These are phyloP conservation scores for Oryza brachyantha DNA, from an alignment of 176 grass and related monocot genomes.

Conservation along the genomic window DNA sequence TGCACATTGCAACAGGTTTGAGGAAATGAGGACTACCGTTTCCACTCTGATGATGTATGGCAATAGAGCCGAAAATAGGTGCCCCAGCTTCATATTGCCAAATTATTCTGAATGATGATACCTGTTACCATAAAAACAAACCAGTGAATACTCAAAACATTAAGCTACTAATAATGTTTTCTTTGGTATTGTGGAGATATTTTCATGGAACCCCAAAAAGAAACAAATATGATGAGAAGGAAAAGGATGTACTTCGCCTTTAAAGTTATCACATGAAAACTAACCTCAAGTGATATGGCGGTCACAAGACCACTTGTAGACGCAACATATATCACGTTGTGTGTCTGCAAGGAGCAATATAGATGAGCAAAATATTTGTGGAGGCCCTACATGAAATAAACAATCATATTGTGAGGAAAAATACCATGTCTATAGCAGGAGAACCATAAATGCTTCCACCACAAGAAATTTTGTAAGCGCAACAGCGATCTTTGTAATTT, in stretches of 20 bases:
- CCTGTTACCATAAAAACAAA: constrained; percentile 52
- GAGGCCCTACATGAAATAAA: constrained; percentile 4
- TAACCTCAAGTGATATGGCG: constrained; percentile 72
- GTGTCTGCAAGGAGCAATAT: constrained; percentile 40
- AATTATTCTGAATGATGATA: constrained; percentile 38
- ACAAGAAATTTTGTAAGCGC: constrained; percentile 73
- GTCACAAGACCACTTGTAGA: constrained; percentile 85
- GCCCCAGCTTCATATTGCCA: constrained; percentile 68
- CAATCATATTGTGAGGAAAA: constrained; percentile 5
- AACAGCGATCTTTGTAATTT: constrained; percentile 68
- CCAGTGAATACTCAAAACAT: constrained; percentile 6
- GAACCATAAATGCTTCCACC: constrained; percentile 98
- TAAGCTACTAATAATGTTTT: background rate
- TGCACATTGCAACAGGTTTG: background rate
- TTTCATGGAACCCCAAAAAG: background rate
- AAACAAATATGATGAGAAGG: background rate
- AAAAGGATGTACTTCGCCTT: background rate
- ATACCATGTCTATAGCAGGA: constrained; percentile 67
- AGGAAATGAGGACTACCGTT: constrained; percentile 58
- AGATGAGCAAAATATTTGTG: constrained; percentile 8
- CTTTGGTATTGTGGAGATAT: background rate
- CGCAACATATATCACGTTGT: constrained; percentile 63
- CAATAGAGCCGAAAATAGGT: constrained; percentile 77
- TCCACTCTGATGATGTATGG: constrained; percentile 56
- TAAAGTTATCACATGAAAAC: background rate